Base-by-base conservation (phyloP, 2,329 filamentous ascomycete species). In the Colletotrichum musae region DNA sequence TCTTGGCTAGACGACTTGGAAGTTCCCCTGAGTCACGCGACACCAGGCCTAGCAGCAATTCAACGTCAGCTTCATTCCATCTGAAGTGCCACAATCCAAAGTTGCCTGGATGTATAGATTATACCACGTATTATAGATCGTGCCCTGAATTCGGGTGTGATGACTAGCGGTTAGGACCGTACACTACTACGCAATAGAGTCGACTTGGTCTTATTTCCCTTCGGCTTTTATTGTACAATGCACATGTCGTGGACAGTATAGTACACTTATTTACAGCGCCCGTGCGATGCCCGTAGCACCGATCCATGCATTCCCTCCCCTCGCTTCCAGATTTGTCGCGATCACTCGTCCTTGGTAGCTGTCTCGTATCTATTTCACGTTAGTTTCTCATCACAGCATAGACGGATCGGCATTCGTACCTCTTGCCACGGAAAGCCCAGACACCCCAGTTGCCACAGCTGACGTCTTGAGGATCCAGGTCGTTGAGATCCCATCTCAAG, bases 371-470 rank as follows among this genome's bases (percentile, higher is more conserved):
- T 89, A 71, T 32, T 28, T 43, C 10, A 47, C 53, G 77, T 86
- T 76, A 85, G 81, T 68, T 15, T 9, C 15, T 2, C 10, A 67
- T 50, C 32, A 18, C 54, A 28, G 12, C 45, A 32, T 6, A 28
- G 41, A 1, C n/a, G 6, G 26, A 41, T 12, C 57, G 15, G 18
- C 70, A 43, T 58, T 81, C 89, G 75, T 88, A 98, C 89, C 95
- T 92, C 89, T 99, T 99, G 75, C 96, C 96, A 82, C 96, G 90
- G 85, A 99, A 99, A 15, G 92, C 94, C 94, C 97, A 99, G 2
- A 97, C 86, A 12, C 96, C 96, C 94, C 94, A 99, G 81, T 99
- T 99, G 64, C 96, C 95, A 77, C 94, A 97, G 75, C 92, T 97
- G 71, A 98, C 86, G 80, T 98, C 96, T 77, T 97, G 93, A 6